These are phyloP conservation scores for Ascocoryne sarcoides DNA, from an alignment of 2,329 filamentous ascomycete genomes.

Conservation along the genomic window DNA sequence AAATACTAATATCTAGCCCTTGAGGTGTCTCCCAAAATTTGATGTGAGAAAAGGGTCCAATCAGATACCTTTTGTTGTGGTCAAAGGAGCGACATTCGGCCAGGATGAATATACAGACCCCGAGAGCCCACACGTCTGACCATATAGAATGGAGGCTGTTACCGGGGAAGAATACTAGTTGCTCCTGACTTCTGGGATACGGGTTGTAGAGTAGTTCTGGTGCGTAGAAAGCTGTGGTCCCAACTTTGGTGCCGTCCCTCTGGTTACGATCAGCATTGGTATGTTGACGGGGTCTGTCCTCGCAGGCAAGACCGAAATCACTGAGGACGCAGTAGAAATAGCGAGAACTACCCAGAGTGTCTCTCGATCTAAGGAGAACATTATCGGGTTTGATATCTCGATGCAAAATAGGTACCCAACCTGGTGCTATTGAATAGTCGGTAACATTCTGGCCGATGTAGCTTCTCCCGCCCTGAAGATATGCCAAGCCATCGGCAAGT, in stretches of 20 bases:
- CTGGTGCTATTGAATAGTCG: slow-evolving; percentile 1
- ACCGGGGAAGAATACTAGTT: slow-evolving; percentile 8
- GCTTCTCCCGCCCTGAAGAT: slow-evolving; percentile 15
- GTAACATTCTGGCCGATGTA: slow-evolving; percentile 4
- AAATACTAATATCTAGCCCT: not conserved
- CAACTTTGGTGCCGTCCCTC: slow-evolving; percentile 1
- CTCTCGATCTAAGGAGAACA: slow-evolving; percentile 21
- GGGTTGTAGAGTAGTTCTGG: slow-evolving; percentile 19
- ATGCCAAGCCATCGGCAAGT: slow-evolving; percentile 22
- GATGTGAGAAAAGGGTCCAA: not conserved
- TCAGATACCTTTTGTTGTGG: not conserved
- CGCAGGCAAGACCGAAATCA: slow-evolving; percentile 24
- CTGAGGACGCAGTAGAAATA: slow-evolving; percentile 23
- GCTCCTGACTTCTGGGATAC: slow-evolving; percentile 6
- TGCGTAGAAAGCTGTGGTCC: slow-evolving; percentile 14
- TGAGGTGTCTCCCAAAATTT: not conserved
- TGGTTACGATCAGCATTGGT: slow-evolving; percentile 4
- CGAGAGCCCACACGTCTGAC: slow-evolving; percentile 22
- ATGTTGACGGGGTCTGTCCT: slow-evolving; percentile 7
- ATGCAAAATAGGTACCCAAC: slow-evolving; percentile 23
- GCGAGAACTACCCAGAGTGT: slow-evolving; percentile 12
- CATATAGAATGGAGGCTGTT: slow-evolving; percentile 9
- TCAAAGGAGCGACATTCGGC: slow-evolving; percentile 2
- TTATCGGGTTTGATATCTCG: slow-evolving; percentile 27
- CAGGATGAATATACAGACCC: slow-evolving; percentile 16